Base-by-base conservation (phyloP, 148 eudicot genomes). In the Agrostemma githago region DNA sequence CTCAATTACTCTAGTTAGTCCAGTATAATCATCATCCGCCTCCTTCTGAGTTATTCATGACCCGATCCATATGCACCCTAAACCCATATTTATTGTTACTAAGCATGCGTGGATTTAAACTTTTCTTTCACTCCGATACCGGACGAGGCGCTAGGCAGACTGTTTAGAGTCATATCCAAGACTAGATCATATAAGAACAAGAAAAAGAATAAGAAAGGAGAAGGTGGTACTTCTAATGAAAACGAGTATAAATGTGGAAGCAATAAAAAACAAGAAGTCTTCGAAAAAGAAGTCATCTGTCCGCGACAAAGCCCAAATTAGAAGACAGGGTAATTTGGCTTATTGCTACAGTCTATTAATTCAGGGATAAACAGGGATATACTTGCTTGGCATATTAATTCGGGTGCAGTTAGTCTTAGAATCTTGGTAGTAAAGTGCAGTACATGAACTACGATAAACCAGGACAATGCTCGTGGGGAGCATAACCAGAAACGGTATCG, bases 311-410 rank as follows among this genome's bases (percentile, higher is more conserved):
- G 78, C 75, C 69, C 79, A 84, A 71, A 78, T 77, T 64, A 86
- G 79, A 78, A 86, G 84, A 78, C 80, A 87, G 76, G 84, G 83
- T 78, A 86, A 89, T 59, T 80, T 92, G 76, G 78, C n/a, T n/a
- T n/a, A n/a, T 86, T 81, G 96, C 82, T 73, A 72, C 70, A 75
- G 60, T 81, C 41, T 79, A 57, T 71, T 83, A 9, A 79, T 79
- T 73, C 79, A 17, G 92, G 96, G 66, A 90, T 86, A 62, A 87
- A 85, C 62, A 87, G 79, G n/a, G n/a, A n/a, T 81, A 73, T 92
- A 77, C 86, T 92, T 57, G 79, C 99, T 3, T 92, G 99, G 99
- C 87, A 92, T 96, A 89, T 95, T 84, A 92, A 89, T 74, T 83
- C 82, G 71, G 90, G 91, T 71, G 81, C 80, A 53, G 72, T 90